Evolutionary conservation across 306 rosid species (phyloP).

Genomic region (Oemleria cerasiformis): DNA sequence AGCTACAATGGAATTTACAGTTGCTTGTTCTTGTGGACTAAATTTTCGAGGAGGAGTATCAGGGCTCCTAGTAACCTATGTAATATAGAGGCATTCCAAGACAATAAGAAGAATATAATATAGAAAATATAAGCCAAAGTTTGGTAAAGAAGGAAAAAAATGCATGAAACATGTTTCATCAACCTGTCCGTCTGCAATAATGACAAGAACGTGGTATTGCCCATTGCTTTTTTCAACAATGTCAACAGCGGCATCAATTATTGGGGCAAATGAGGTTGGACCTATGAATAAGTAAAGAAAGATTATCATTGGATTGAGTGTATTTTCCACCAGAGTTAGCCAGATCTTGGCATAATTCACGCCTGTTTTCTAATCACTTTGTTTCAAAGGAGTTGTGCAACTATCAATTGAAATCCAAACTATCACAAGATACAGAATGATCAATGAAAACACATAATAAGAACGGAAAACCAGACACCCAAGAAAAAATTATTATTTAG

Average conservation of each 20-base stretch:
- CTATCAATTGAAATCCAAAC: not conserved
- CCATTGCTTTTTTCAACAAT: slow-evolving; percentile 71
- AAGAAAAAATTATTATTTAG: too few species aligned
- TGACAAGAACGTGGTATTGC: slow-evolving; percentile 97
- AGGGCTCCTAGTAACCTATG: slow-evolving; percentile 71
- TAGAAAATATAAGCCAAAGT: slow-evolving; percentile 5
- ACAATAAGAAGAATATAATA: slow-evolving; percentile 10
- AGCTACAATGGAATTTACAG: slow-evolving; percentile 63
- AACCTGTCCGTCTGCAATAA: slow-evolving; percentile 99
- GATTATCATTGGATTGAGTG: not conserved
- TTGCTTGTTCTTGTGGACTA: slow-evolving; percentile 83
- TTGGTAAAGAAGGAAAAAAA: slow-evolving; percentile 3
- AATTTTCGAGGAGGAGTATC: slow-evolving; percentile 56
- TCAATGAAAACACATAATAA: too few species aligned
- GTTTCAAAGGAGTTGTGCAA: not conserved
- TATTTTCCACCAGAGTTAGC: not conserved
- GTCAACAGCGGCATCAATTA: slow-evolving; percentile 80
- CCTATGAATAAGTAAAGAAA: slow-evolving; percentile 39
- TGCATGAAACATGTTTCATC: slow-evolving; percentile 18
- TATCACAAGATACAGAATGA: too few species aligned
- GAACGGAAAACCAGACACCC: too few species aligned
- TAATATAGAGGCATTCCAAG: slow-evolving; percentile 10
- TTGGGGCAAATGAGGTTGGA: slow-evolving; percentile 92
- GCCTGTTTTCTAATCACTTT: not conserved
- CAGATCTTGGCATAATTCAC: not conserved